Evolutionary conservation across 805 yeast genomes (phyloP), one percentile per base, ranked within the genome.

Genomic region (Saccharomycopsis sp.): DNA sequence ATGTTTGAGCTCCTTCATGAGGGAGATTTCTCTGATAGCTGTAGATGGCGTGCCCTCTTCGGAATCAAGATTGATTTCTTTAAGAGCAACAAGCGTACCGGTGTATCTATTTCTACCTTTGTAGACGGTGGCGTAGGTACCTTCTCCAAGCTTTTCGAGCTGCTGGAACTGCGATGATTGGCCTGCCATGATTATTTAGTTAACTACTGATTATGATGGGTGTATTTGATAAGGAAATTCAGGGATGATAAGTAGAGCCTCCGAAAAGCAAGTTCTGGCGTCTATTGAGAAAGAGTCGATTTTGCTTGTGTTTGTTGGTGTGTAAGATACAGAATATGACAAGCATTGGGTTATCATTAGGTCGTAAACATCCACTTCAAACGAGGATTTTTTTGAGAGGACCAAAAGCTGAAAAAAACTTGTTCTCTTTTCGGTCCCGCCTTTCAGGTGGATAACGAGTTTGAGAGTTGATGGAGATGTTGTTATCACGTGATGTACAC

Each of bases 11-110:
- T 92, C 99, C 72, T 92, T 92, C 90, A 92, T 87, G 59, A 92
- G 76, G 2, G 98, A 92, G 62, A 92, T 92, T 72, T 92, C 99
- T 63, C 99, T 80, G 66, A 92, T 92, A 1, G 99, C 99, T 0
- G 99, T 94, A 3, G 97, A 90, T 5, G 99, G 99, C 1, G 98
- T 95, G 44, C 99, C 99, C 73, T 94, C 97, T 68, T 94, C 99
- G 54, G 95, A 86, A 68, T 94, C 99, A 61, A 92, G 77, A 66
- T 87, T 88, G 73, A 94, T 94, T 70, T 94, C 98, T 70, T 94
- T 94, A 66, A 94, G 76, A 0, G 99, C 99, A 18, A 94, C 99
- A 18, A 91, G 78, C 57, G 89, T 91, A 54, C 91, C 97, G 29
- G 91, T 86, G 66, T 85, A 82, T 62, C 89, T 82, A 70, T 89